Percentiles rank a stretch among this genome's conserved stretches.
These are phyloP conservation scores for Rheum nobile DNA, from an alignment of 148 eudicot genomes.

Conservation along the genomic window DNA sequence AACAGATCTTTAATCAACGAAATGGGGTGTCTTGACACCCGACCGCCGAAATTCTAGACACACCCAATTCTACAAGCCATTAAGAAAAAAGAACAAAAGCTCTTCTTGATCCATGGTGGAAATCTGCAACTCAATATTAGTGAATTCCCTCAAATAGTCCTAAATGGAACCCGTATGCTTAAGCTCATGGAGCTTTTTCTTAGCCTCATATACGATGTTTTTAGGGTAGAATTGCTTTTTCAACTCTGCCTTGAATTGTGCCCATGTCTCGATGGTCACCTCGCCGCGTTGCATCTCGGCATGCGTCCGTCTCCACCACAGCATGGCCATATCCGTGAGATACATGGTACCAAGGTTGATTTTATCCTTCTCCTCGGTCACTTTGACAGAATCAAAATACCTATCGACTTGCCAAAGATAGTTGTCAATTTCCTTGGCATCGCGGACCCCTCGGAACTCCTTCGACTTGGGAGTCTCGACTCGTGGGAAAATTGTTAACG, in stretches of 20 bases:
- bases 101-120: background rate
- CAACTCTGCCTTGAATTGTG: background rate
- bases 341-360: too few relatives aligned
- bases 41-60: background rate
- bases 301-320: too few relatives aligned
- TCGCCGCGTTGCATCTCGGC: background rate
- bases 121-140: background rate
- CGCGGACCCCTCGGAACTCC: background rate
- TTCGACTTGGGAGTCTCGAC: background rate
- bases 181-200: background rate
- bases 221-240: background rate
- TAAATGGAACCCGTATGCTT: background rate
- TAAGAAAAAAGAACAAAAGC: background rate
- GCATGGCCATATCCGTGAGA: too few relatives aligned
- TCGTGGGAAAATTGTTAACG: background rate
- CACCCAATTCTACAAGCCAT: background rate
- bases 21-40: background rate
- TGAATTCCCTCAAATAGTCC: background rate
- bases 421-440: background rate
- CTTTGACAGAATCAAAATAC: background rate
- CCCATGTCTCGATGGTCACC: background rate
- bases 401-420: background rate
- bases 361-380: too few relatives aligned
- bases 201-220: background rate
- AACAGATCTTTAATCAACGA: background rate